phyloP scores from a whole-genome alignment of 2,329 filamentous ascomycete species.

The Chalaropsis ovoidea region DNA sequence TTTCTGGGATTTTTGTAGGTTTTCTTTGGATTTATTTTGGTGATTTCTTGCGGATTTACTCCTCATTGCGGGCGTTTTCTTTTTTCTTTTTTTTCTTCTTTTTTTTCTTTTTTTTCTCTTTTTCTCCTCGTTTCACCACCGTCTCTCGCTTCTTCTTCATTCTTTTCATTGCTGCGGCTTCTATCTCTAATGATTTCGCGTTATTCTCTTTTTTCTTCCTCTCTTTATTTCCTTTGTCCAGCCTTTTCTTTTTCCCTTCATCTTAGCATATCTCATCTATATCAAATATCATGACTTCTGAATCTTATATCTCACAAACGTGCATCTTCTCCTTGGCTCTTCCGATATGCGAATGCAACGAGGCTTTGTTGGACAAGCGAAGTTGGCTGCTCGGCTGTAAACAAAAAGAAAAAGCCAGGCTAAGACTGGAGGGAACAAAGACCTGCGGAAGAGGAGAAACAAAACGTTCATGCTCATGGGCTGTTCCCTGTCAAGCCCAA shows the following conservation, averaged over 20 bases:
- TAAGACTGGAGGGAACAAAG: neutral
- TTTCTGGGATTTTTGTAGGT: conserved; percentile 20
- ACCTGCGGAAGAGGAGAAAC: neutral
- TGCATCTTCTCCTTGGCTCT: neutral
- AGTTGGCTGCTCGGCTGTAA: neutral
- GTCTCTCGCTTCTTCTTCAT: conserved; percentile 11
- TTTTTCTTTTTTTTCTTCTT: conserved; percentile 2
- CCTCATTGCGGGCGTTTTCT: conserved; percentile 16
- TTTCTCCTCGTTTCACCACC: neutral
- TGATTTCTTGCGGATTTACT: conserved; percentile 20
- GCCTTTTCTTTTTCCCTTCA: neutral
- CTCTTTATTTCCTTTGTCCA: neutral
- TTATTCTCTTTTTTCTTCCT: conserved; percentile 9
- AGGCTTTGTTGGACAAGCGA: neutral
- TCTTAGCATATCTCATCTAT: neutral
- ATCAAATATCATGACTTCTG: neutral
- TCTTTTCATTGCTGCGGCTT: neutral
- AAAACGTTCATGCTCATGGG: neutral
- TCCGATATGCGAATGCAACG: neutral
- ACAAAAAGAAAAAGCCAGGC: too few relatives aligned
- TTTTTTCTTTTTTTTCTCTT: conserved; percentile 4
- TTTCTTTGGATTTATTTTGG: conserved; percentile 14
- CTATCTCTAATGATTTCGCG: conserved; percentile 3
- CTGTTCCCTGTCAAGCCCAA: neutral
- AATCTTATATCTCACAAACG: neutral